Evolutionary conservation across 2,329 filamentous ascomycete genomes (phyloP), one percentile per base, ranked within the genome.

Genomic region (Magnaporthiopsis rhizophila): DNA sequence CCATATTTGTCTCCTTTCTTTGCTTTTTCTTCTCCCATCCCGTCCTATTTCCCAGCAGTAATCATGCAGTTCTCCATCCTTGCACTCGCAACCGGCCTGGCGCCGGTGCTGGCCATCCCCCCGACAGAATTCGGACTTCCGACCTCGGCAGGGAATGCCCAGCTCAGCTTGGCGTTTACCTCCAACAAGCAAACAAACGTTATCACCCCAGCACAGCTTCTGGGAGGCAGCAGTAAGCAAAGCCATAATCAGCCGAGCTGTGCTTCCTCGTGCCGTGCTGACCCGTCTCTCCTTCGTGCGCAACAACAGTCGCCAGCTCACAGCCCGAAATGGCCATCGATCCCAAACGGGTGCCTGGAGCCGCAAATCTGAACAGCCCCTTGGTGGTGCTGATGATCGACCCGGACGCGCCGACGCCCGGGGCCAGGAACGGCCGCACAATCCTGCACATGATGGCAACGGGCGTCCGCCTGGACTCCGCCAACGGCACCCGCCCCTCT

Each of bases 381-480:
- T 64, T 64, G 57, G 34, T 63, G 7, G 34, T 65, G 12, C 53
- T 65, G 6, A 65, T 66, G 64, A 32, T 64, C 57, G 65, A 65
- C 64, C 64, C 62, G n/a, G 64, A 66, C 15, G 62, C 65, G 15
- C 62, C 57, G 15, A 62, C 62, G 7, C 65, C 64, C 5, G 64
- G 65, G 15, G 56, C 64, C 59, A 60, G 62, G 4, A 60, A 15
- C 53, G 26, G 56, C 56, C 64, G 62, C 56, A 65, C 61, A 60
- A 65, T 66, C 62, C 65, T 66, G 21, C 65, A 66, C 64, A 65
- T 64, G 64, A 45, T 66, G 45, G 60, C 62, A 30, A 61, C 62
- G 38, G 64, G 63, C 34, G 61, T 61, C 53, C 28, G 24, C 24
- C n/a, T 28, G 57, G 11, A 12, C 13, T 34, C 61, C 0, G 63